Evolutionary conservation across 2,329 filamentous ascomycete genomes (phyloP), one percentile per base, ranked within the genome.

Genomic region (Zymoseptoria crescenta): DNA sequence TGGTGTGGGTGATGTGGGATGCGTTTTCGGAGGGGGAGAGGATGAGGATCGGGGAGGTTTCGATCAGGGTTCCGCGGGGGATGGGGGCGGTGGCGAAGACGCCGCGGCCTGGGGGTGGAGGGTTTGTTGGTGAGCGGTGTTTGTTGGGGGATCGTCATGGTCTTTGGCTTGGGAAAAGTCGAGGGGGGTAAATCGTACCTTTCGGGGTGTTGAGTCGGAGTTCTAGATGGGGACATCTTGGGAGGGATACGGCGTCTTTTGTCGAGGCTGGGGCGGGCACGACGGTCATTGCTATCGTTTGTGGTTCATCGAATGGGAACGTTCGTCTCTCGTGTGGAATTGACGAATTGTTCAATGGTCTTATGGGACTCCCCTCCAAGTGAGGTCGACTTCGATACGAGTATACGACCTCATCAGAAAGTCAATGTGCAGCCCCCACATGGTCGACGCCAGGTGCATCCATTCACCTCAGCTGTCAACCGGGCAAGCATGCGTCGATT

Each of bases 41-140:
- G 2, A 83, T 69, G 5, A 84, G 68, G 5, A 82, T 80, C 3
- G 81, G 80, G 49, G 74, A 81, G 8, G 78, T 75, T 63, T 83
- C 81, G 59, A 83, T 70, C 4, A 80, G 68, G 0, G 78, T 81
- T 10, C 75, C 73, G 1, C 75, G 74, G 16, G 78, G 73, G 55
- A 83, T 82, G 41, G 70, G 66, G 57, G 64, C 65, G 24, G 73
- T 71, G 8, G 81, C 77, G 69, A 82, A 82, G 48, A 83, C 74
- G 29, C 80, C 81, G 59, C 81, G 74, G 56, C 81, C 81, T 83
- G 62, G n/a, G 62, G n/a, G 24, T 20, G 13, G 4, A 41, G 7
- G 35, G 10, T 9, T 41, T 9, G 35, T 41, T 50, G 29, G 8
- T n/a, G n/a, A n/a, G n/a, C n/a, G n/a, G n/a, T n/a, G n/a, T n/a